These are phyloP conservation scores for Staphylotrichum longicolle DNA, from an alignment of 495 filamentous ascomycete species.

Conservation along the genomic window DNA sequence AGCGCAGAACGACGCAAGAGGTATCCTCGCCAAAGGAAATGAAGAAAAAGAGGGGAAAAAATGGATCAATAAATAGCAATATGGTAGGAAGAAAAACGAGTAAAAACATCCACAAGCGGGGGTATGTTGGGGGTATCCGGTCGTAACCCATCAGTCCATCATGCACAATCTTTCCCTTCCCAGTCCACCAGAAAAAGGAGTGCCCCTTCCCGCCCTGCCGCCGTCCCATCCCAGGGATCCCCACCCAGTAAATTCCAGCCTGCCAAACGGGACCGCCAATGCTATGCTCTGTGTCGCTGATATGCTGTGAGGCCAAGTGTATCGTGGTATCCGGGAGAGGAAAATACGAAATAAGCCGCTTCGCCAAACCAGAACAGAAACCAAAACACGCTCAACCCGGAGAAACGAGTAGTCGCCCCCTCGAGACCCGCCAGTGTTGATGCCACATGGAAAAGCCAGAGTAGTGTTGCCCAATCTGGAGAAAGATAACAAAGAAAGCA, in stretches of 20 bases:
- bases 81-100: not conserved
- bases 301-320: constrained; percentile 40
- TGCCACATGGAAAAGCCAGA: constrained; percentile 21
- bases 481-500: constrained; percentile 16
- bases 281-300: constrained; percentile 32
- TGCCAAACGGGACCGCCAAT: constrained; percentile 16
- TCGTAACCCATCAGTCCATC: constrained; percentile 11
- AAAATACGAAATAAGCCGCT: constrained; percentile 19
- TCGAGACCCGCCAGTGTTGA: constrained; percentile 21
- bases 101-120: constrained; percentile 16
- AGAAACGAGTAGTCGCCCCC: constrained; percentile 24
- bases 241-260: constrained; percentile 2
- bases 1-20: not conserved
- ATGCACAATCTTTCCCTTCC: constrained; percentile 24
- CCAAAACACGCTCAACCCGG: constrained; percentile 10
- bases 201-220: not conserved
- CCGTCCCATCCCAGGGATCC: constrained; percentile 4
- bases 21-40: constrained; percentile 1
- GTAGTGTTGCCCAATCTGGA: constrained; percentile 26
- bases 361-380: constrained; percentile 15
- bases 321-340: constrained; percentile 28
- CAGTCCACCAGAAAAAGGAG: constrained; percentile 14
- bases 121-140: constrained; percentile 23
- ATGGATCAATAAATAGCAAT: constrained; percentile 3
- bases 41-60: constrained; percentile 13